A percentile compares a stretch with the other conserved stretches of the same genome.
Evolutionary conservation across 2,329 filamentous ascomycete species (phyloP).

Genomic region (Aspergillus thermomutatus): DNA sequence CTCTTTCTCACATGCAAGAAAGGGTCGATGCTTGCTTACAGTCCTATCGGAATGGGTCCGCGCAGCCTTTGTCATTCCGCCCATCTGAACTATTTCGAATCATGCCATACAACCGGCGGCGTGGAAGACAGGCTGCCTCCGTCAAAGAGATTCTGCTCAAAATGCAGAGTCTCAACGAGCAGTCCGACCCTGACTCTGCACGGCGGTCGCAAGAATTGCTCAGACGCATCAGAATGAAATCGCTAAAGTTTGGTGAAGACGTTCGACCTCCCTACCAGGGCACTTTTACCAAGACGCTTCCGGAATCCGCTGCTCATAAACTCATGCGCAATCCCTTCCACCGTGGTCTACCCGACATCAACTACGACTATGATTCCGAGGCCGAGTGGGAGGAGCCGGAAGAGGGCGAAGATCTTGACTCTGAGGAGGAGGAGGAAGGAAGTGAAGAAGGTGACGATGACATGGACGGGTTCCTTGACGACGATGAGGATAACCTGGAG

Average conservation of each 20-base stretch:
- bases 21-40: conserved; percentile 44
- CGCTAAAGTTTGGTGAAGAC: conserved; percentile 59
- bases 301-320: conserved; percentile 38
- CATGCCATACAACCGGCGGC: conserved; percentile 36
- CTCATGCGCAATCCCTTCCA: conserved; percentile 55
- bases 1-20: conserved; percentile 52
- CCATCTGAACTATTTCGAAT: conserved; percentile 37
- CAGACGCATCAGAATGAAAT: conserved; percentile 53
- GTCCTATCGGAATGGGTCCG: conserved; percentile 6
- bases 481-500: conserved; percentile 67
- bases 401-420: conserved; percentile 67
- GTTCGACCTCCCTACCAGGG: conserved; percentile 62
- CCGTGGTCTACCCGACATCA: conserved; percentile 50
- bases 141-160: conserved; percentile 62
- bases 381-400: conserved; percentile 65
- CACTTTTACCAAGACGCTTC: conserved; percentile 53
- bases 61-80: conserved; percentile 21
- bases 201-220: conserved; percentile 41
- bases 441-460: conserved; percentile 71
- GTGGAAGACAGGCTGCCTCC: conserved; percentile 29
- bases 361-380: conserved; percentile 67
- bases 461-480: conserved; percentile 86
- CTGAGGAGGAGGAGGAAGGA: conserved; percentile 61
- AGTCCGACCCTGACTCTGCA: conserved; percentile 19
- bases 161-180: conserved; percentile 48